Base-by-base conservation (phyloP, 1,284 basidiomycete genomes). In the Ustilago nuda region DNA sequence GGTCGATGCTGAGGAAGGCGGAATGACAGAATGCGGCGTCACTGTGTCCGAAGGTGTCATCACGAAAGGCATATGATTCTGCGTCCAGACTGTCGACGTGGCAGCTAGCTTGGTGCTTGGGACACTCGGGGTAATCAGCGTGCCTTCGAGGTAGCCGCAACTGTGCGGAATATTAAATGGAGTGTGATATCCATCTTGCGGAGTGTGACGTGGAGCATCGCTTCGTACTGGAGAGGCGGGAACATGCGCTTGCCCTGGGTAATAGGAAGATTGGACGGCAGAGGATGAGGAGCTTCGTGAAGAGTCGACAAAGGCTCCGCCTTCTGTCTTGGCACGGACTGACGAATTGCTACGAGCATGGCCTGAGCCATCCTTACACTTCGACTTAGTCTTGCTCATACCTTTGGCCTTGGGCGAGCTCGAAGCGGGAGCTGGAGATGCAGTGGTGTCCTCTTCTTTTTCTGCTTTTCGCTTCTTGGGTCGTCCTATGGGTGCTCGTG, bases 401-500 rank as follows among this genome's bases (percentile, higher is more conserved):
- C 36, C 27, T 23, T 54, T 56, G 8, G 17, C 9, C 2, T 23
- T 32, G 3, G 63, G 37, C 4, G 62, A 62, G 37, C 32, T 35
- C 35, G 36, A 55, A 19, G 57, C 15, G 5, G 56, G 51, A 36
- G 32, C 54, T 19, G 37, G 48, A 17, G 35, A 43, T 8, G 4
- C 23, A 1, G 59, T 33, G 4, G 36, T 3, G 2, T 66, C 69
- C 4, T 66, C 39, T 8, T n/a, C 66, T 0, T 66, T 61, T 36
- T 73, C 66, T 0, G 36, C 46, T 51, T 78, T 82, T 39, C 80
- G 66, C 62, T 82, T 82, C 53, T 78, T 80, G 7, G 80, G 80
- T 4, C 80, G 67, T 13, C 80, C 80, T 8, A 82, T 82, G 30
- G 80, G 80, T 8, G 79, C 77, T 52, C 80, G 57, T 6, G 76